These are phyloP conservation scores for Metarhizium rileyi DNA, from an alignment of 2,329 filamentous ascomycete species.

Conservation along the genomic window DNA sequence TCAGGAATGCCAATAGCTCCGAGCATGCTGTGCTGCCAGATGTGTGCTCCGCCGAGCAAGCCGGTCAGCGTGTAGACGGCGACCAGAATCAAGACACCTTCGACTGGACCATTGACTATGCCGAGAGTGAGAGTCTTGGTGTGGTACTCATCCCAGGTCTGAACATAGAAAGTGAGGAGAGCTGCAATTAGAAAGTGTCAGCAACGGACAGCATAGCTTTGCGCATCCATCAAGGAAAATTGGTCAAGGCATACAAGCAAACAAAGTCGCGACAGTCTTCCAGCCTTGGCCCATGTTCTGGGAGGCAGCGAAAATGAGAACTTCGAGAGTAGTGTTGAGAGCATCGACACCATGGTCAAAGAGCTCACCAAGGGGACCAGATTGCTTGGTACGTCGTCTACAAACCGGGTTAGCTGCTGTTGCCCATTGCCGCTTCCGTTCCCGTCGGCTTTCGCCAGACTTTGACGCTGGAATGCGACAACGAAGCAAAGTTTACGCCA, in stretches of 20 bases:
- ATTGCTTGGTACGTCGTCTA: conserved; percentile 80
- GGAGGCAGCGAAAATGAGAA: conserved; percentile 80
- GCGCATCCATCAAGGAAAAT: neutral
- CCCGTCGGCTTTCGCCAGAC: neutral
- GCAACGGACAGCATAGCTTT: neutral
- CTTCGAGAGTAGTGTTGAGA: conserved; percentile 89
- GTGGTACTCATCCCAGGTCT: conserved; percentile 99
- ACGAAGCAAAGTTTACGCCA: neutral
- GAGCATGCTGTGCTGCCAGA: conserved; percentile 84
- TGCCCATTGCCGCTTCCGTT: neutral
- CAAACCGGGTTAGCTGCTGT: neutral
- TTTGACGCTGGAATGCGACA: neutral
- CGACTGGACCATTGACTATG: conserved; percentile 86
- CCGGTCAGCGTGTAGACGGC: conserved; percentile 76
- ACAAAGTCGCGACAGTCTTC: conserved; percentile 75
- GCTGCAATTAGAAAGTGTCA: conserved; percentile 35
- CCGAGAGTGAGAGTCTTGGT: conserved; percentile 92
- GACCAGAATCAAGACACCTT: conserved; percentile 81
- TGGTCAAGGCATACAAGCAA: conserved; percentile 53
- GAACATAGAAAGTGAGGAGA: conserved; percentile 92
- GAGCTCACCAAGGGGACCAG: conserved; percentile 86
- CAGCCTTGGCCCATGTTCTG: conserved; percentile 92
- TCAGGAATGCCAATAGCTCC: conserved; percentile 59
- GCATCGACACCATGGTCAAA: conserved; percentile 98
- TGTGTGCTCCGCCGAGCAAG: conserved; percentile 75